Conservation (phyloP, 208 protist species). For the Trypanosoma lewisi region DNA sequence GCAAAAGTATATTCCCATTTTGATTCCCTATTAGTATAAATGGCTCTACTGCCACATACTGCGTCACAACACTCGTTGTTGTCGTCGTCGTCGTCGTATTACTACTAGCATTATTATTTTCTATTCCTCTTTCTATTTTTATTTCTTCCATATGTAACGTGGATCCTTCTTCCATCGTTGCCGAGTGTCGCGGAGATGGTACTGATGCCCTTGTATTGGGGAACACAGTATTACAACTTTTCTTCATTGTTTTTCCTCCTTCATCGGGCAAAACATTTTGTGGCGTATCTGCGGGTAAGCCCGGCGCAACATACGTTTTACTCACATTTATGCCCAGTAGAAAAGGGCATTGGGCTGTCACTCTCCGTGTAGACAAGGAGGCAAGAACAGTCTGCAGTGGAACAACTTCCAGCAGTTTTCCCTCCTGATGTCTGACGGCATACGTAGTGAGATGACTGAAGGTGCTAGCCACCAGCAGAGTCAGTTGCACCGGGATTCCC, state of each 20-base stretch:
- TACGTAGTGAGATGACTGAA: conserved; percentile 82
- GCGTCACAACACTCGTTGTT: conserved; percentile 33
- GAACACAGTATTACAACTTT: background rate
- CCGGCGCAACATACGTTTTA: background rate
- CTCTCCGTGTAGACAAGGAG: conserved; percentile 61
- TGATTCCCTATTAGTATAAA: conserved; percentile 84
- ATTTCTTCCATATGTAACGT: conserved; percentile 2
- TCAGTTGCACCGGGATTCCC: conserved; percentile 59
- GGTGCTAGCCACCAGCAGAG: conserved; percentile 65
- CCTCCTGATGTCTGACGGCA: conserved; percentile 67
- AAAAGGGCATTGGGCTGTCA: conserved; percentile 72
- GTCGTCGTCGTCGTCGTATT: background rate
- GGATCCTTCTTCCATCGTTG: background rate
- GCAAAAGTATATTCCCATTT: conserved; percentile 74
- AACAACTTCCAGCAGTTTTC: conserved; percentile 43
- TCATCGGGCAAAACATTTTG: conserved; percentile 1
- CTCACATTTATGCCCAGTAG: conserved; percentile 48
- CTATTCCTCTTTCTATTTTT: background rate
- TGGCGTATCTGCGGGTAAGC: background rate
- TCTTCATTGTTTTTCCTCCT: background rate
- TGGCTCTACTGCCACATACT: conserved; percentile 81
- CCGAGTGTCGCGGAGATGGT: no score
- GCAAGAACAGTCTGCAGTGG: conserved; percentile 68
- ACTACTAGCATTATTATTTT: background rate
- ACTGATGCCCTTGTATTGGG: background rate